Evolutionary conservation across 2,329 filamentous ascomycete species (phyloP), one percentile per base, ranked within the genome.

Genomic region (Scytalidium sp.): DNA sequence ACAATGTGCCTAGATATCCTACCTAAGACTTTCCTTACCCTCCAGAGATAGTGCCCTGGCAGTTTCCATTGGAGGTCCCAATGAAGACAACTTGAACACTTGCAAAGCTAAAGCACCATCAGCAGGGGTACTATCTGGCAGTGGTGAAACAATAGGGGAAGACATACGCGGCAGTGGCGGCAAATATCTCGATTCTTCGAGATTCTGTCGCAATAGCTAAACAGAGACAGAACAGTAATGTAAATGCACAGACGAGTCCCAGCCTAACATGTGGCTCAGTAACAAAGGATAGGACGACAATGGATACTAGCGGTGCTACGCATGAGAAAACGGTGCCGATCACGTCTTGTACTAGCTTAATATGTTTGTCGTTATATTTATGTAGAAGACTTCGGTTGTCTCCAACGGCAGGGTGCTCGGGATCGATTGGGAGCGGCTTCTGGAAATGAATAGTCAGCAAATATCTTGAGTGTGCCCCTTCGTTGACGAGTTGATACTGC

Each of bases 11-110:
- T n/a, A n/a, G n/a, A n/a, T n/a, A n/a, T n/a, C n/a, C n/a, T n/a
- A n/a, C n/a, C n/a, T n/a, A n/a, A n/a, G n/a, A n/a, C n/a, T n/a
- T n/a, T n/a, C n/a, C n/a, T n/a, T n/a, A n/a, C n/a, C n/a, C n/a
- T n/a, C n/a, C n/a, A n/a, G n/a, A n/a, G n/a, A n/a, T n/a, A n/a
- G n/a, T 45, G 21, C 19, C 43, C 20, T n/a, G 43, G 19, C 43
- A 36, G 32, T 20, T 47, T 21, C 46, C 43, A 47, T 52, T 50
- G 3, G 50, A 46, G 21, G 39, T 50, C 19, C 50, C 50, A 36
- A 53, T 46, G 25, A 53, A 53, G 8, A 53, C 50, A 19, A 53
- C 50, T 36, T 53, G 50, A 43, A 53, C 50, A 29, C 50, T 53
- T 32, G 47, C 50, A 43, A 53, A 53, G 13, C 50, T 53, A 11